Evolutionary conservation across 345 rosid species (phyloP), one percentile per base, ranked within the genome.

Genomic region (Pugionium cornutum): DNA sequence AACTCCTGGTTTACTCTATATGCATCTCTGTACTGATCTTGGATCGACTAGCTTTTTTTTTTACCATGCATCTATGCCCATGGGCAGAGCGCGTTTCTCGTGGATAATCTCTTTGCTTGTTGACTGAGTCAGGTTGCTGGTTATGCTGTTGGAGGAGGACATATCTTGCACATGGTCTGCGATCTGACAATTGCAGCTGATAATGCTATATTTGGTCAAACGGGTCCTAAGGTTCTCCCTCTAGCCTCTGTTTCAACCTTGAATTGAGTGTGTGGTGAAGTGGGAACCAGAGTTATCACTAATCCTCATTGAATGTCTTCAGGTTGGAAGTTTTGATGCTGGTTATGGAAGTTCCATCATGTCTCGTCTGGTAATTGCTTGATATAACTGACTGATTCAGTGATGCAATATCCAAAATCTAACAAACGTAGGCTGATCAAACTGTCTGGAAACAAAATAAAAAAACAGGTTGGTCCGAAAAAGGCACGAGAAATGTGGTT

Each of bases 291-390:
- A 37, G n/a, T 44, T 52, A 8, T 53, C 25, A 39, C 45, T 27
- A 5, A 30, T 37, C 18, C 25, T 37, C 11, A 53, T 69, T 10
- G 7, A 6, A 37, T 48, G 31, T 43, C 53, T 55, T n/a, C 74
- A 92, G 96, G 98, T 89, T 53, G 98, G 98, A 70, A 92, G 98
- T 77, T 92, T 92, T 75, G 98, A 92, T 81, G 97, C 96, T 62
- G 97, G 97, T 65, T 92, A 92, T 59, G 98, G 98, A 65, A 86
- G 98, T 69, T 88, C 98, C 41, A 80, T 89, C 66, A 92, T 89
- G 96, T 88, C 98, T 61, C 92, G 97, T 56, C 80, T 92, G 90
- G 98, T 89, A 80, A 80, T 34, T 1, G 9, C 45, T 66, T 1
- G 4, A 50, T 57, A 34, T 35, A 6, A 9, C 53, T 33, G n/a